Conservation (phyloP, 179 eudicot species). For the Spergularia azorica region DNA sequence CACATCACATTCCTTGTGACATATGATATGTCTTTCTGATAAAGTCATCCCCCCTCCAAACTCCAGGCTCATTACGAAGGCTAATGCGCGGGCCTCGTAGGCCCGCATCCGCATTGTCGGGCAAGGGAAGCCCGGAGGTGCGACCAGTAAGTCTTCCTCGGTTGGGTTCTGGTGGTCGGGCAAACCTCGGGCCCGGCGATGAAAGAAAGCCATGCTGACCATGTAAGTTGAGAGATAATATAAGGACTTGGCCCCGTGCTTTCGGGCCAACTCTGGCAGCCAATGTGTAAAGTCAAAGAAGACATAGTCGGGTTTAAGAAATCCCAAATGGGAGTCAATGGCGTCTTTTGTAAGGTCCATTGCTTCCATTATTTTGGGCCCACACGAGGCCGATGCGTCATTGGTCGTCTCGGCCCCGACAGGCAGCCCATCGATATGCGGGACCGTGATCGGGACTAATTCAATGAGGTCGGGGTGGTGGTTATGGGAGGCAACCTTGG, state of each 20-base stretch:
- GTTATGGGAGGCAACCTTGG: conserved; percentile 32
- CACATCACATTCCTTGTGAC: conserved; percentile 22
- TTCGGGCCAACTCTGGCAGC: conserved; percentile 34
- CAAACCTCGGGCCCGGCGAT: neutral
- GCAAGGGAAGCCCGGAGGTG: conserved; percentile 26
- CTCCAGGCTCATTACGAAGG: neutral
- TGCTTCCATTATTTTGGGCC: conserved; percentile 32
- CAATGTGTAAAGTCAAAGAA: conserved; percentile 40
- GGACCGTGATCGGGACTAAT: conserved; percentile 38
- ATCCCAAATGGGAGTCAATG: conserved; percentile 23
- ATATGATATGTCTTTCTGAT: neutral
- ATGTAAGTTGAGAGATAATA: conserved; percentile 3
- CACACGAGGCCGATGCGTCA: conserved; percentile 23
- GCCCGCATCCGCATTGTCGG: conserved; percentile 14
- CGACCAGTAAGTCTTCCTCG: neutral
- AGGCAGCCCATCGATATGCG: conserved; percentile 45
- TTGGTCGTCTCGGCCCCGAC: conserved; percentile 42
- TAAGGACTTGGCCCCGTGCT: conserved; percentile 31
- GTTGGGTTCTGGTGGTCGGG: neutral
- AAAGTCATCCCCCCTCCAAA: conserved; percentile 20
- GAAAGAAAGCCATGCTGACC: neutral
- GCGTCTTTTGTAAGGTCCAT: conserved; percentile 38
- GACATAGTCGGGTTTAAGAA: conserved; percentile 31
- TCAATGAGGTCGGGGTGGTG: conserved; percentile 46
- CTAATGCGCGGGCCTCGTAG: conserved; percentile 24